phyloP scores from a whole-genome alignment of 805 yeast genomes.

The Kodamaea lidongshanica region DNA sequence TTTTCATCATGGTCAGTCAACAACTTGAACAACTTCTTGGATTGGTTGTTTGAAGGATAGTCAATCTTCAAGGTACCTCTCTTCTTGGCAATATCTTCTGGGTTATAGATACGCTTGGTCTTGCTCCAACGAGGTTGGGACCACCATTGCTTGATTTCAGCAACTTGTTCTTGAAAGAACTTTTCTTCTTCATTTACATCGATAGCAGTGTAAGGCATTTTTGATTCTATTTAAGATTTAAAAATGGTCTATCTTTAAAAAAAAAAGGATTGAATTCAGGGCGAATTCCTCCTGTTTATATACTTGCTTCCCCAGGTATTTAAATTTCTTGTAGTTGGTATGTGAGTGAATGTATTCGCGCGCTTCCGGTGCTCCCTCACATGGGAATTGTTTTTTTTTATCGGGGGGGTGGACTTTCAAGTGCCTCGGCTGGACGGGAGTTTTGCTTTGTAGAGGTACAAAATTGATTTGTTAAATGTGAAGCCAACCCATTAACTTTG shows the following conservation, averaged over 20 bases:
- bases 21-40: conserved; percentile 71
- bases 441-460: too few relatives aligned
- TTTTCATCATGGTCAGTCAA: conserved; percentile 66
- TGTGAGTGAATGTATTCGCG: too few relatives aligned
- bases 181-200: conserved; percentile 57
- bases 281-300: conserved; percentile 3
- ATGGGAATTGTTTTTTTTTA: too few relatives aligned
- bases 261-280: not conserved
- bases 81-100: conserved; percentile 84
- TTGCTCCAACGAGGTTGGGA: conserved; percentile 82
- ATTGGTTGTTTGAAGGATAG: conserved; percentile 73
- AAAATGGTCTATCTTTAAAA: conserved; percentile 1
- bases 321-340: too few relatives aligned
- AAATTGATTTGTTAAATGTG: too few relatives aligned
- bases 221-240: conserved; percentile 2
- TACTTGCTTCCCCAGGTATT: conserved; percentile 4
- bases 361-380: too few relatives aligned
- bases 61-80: conserved; percentile 72
- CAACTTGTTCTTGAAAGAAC: conserved; percentile 60
- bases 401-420: too few relatives aligned
- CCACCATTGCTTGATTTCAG: conserved; percentile 87
- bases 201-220: conserved; percentile 53
- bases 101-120: conserved; percentile 80
- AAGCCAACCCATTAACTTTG: too few relatives aligned
- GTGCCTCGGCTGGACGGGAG: too few relatives aligned